phyloP scores from a whole-genome alignment of 352 stramenopile species.

The Lagenidium giganteum region DNA sequence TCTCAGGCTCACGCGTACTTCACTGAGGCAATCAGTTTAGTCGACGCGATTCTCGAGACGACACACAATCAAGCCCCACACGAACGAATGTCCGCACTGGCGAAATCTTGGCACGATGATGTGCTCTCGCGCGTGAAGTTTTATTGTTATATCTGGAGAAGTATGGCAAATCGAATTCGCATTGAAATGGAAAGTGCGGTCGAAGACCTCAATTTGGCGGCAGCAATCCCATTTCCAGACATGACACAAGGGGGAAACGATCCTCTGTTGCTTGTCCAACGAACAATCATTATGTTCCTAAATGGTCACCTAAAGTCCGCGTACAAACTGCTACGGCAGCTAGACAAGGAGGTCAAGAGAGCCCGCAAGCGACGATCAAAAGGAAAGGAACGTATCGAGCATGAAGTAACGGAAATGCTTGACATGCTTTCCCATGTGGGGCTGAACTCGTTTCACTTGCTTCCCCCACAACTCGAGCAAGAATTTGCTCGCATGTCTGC shows the following conservation, averaged over 20 bases:
- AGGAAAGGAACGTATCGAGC: too few relatives aligned
- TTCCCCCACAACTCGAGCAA: conserved; percentile 14
- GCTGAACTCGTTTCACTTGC: conserved; percentile 23
- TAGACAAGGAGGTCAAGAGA: conserved; percentile 8
- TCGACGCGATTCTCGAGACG: too few relatives aligned
- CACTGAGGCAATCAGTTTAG: conserved; percentile 20
- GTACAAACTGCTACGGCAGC: conserved; percentile 21
- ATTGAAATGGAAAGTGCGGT: conserved; percentile 26
- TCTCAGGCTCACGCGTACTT: conserved; percentile 25
- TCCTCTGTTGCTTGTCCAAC: conserved; percentile 22
- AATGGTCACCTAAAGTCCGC: conserved; percentile 29
- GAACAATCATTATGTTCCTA: conserved; percentile 29
- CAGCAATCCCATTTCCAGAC: conserved; percentile 10
- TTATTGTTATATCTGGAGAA: conserved; percentile 28
- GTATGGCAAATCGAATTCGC: conserved; percentile 23
- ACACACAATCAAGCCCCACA: background rate
- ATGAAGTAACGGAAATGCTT: conserved; percentile 7
- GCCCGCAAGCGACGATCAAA: too few relatives aligned
- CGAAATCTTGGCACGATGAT: conserved; percentile 15
- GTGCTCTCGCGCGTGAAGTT: conserved; percentile 23
- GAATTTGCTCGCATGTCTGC: conserved; percentile 5
- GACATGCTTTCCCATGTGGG: conserved; percentile 29
- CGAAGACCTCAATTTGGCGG: conserved; percentile 28
- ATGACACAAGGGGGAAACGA: background rate
- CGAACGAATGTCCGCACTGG: conserved; percentile 2